Conservation (phyloP, 2,329 filamentous ascomycete species). For the Xylaria sp. region DNA sequence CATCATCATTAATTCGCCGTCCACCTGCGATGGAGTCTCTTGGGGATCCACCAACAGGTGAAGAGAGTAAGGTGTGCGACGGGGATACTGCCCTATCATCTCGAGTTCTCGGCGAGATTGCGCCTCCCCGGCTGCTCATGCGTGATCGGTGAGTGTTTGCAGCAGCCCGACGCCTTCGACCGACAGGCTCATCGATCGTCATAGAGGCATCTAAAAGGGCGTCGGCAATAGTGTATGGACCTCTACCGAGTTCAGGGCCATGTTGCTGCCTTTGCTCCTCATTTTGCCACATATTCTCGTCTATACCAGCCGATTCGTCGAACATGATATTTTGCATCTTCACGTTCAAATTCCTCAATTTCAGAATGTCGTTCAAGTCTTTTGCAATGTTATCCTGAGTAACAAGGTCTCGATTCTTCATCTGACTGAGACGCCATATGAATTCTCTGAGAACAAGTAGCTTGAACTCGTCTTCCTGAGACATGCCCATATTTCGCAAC, state of each 20-base stretch:
- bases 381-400: slow-evolving; percentile 54
- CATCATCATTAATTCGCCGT: slow-evolving; percentile 48
- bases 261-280: slow-evolving; percentile 42
- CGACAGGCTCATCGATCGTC: slow-evolving; percentile 77
- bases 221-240: slow-evolving; percentile 84
- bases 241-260: slow-evolving; percentile 51
- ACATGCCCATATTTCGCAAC: slow-evolving; percentile 84
- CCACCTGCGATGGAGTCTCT: slow-evolving; percentile 50
- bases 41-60: slow-evolving; percentile 52
- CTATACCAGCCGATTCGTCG: slow-evolving; percentile 74
- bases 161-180: slow-evolving; percentile 63
- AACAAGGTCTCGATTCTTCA: slow-evolving; percentile 67
- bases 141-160: slow-evolving; percentile 62
- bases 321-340: slow-evolving; percentile 92
- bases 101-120: slow-evolving; percentile 53
- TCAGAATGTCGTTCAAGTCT: slow-evolving; percentile 76
- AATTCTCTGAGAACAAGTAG: slow-evolving; percentile 87
- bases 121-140: slow-evolving; percentile 51
- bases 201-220: slow-evolving; percentile 92
- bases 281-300: slow-evolving; percentile 49
- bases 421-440: slow-evolving; percentile 84
- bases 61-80: slow-evolving; percentile 44
- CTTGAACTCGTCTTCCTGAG: slow-evolving; percentile 87
- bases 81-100: slow-evolving; percentile 45
- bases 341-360: slow-evolving; percentile 78